Evolutionary conservation across 2,329 filamentous ascomycete genomes (phyloP).

Genomic region (Fusarium tuaranense): DNA sequence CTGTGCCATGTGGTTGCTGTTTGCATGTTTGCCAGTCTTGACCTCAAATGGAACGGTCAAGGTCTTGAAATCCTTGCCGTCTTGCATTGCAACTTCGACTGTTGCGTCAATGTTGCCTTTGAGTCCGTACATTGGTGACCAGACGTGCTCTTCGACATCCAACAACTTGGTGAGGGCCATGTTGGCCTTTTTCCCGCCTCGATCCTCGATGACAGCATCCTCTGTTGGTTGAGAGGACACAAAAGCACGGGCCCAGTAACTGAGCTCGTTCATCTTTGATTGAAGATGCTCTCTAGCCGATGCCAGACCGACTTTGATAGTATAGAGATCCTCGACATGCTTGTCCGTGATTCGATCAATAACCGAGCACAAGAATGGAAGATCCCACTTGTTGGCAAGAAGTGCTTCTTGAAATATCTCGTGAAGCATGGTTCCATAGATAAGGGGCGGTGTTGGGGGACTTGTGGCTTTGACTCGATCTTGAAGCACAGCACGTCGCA

Average conservation of each 20-base stretch:
- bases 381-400: slow-evolving; percentile 84
- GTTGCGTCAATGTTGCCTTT: slow-evolving; percentile 99
- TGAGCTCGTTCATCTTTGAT: slow-evolving; percentile 85
- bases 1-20: slow-evolving; percentile 87
- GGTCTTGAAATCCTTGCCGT: slow-evolving; percentile 73
- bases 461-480: slow-evolving; percentile 94
- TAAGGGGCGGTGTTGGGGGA: slow-evolving; percentile 81
- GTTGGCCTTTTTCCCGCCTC: slow-evolving; percentile 79
- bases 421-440: slow-evolving; percentile 94
- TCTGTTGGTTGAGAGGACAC: slow-evolving; percentile 76
- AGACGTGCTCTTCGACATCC: slow-evolving; percentile 97
- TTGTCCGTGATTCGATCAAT: slow-evolving; percentile 78
- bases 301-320: slow-evolving; percentile 79
- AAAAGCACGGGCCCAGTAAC: slow-evolving; percentile 86
- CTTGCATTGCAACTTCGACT: slow-evolving; percentile 85
- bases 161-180: slow-evolving; percentile 94
- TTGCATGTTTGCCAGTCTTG: slow-evolving; percentile 91
- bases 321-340: slow-evolving; percentile 90
- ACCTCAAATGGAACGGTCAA: slow-evolving; percentile 94
- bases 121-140: slow-evolving; percentile 96
- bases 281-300: slow-evolving; percentile 83
- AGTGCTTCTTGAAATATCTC: slow-evolving; percentile 95
- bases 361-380: slow-evolving; percentile 71
- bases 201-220: slow-evolving; percentile 81
- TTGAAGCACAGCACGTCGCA: slow-evolving; percentile 90